Conservation (phyloP, 2,329 filamentous ascomycete species). For the Penicillium frequentans region DNA sequence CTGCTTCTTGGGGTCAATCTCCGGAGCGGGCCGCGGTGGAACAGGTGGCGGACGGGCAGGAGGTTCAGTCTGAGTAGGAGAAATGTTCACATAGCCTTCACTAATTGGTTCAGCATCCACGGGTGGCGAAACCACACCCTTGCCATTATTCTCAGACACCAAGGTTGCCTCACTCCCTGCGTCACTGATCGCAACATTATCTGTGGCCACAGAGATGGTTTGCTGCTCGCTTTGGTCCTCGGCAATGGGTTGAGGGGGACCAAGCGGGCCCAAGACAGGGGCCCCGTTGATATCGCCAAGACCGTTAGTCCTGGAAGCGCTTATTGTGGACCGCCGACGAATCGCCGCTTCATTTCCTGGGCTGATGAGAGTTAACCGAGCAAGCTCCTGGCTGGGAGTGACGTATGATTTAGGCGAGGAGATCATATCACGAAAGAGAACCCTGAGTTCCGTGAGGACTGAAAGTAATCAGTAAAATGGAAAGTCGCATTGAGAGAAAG, state of each 20-base stretch:
- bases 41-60: conserved; percentile 58
- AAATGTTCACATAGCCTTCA: conserved; percentile 16
- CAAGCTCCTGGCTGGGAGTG: conserved; percentile 72
- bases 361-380: conserved; percentile 72
- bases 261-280: conserved; percentile 48
- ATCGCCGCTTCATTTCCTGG: conserved; percentile 56
- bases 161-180: conserved; percentile 38
- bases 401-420: conserved; percentile 62
- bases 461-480: neutral
- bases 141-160: conserved; percentile 29
- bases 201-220: neutral
- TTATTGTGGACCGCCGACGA: conserved; percentile 48
- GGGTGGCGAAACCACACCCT: conserved; percentile 16
- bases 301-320: conserved; percentile 26
- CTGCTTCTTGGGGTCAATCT: conserved; percentile 35
- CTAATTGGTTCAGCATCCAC: conserved; percentile 20
- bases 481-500: neutral
- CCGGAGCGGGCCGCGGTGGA: conserved; percentile 52
- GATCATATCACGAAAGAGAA: conserved; percentile 70
- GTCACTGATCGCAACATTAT: conserved; percentile 19
- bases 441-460: conserved; percentile 74
- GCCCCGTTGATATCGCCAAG: conserved; percentile 47
- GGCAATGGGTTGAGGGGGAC: conserved; percentile 34
- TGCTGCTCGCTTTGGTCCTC: conserved; percentile 17
- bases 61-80: conserved; percentile 25